Percentiles rank a stretch among this genome's conserved stretches.
phyloP scores from a whole-genome alignment of 2,329 filamentous ascomycete species.

The Fusarium haematococcum region DNA sequence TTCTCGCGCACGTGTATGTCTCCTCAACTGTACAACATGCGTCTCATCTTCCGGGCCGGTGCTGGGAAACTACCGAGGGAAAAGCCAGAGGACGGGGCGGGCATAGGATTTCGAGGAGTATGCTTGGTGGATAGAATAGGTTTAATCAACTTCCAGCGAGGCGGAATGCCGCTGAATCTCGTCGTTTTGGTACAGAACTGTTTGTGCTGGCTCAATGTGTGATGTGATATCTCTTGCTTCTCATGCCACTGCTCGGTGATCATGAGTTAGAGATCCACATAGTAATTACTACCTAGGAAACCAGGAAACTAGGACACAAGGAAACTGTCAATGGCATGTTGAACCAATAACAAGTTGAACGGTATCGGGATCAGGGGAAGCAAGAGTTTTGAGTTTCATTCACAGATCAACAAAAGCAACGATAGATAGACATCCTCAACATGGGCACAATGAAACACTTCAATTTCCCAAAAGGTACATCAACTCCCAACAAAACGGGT shows the following conservation, averaged over 20 bases:
- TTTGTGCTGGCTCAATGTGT: neutral
- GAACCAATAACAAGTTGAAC: neutral
- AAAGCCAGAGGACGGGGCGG: conserved; percentile 20
- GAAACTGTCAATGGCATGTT: neutral
- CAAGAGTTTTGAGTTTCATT: neutral
- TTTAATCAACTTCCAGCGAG: conserved; percentile 29
- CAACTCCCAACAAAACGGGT: conserved; percentile 3
- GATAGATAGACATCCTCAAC: neutral
- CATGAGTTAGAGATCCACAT: neutral
- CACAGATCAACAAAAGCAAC: neutral
- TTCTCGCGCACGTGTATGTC: conserved; percentile 25
- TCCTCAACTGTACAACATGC: conserved; percentile 41
- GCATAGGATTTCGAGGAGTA: conserved; percentile 12
- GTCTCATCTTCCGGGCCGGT: conserved; percentile 10
- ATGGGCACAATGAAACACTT: neutral
- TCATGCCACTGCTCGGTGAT: too few relatives aligned
- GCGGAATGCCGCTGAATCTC: conserved; percentile 9
- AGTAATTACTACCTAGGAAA: neutral
- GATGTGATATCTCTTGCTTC: neutral
- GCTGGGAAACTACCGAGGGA: conserved; percentile 17
- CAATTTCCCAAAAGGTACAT: neutral
- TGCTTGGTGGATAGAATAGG: conserved; percentile 27
- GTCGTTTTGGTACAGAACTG: neutral
- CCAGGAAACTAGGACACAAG: neutral
- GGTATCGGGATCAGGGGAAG: neutral